These are phyloP conservation scores for Zymoseptoria ardabiliae DNA, from an alignment of 2,329 filamentous ascomycete species.

Conservation along the genomic window DNA sequence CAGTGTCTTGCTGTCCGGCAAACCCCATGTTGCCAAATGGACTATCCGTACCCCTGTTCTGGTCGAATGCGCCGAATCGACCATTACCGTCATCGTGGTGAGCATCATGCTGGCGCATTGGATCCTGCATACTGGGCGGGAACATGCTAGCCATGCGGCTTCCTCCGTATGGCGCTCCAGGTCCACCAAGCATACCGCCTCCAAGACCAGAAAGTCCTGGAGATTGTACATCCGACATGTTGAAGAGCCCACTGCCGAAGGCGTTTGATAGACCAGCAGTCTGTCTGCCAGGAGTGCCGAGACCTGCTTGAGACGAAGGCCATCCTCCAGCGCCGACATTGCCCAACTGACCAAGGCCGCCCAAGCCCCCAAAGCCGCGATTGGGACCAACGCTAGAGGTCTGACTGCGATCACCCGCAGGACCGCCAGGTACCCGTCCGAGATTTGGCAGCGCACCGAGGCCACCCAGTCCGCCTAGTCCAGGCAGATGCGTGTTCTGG, in stretches of 20 bases:
- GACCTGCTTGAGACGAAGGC: conserved; percentile 57
- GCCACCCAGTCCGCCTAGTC: conserved; percentile 28
- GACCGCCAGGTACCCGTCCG: conserved; percentile 38
- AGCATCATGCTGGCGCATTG: conserved; percentile 56
- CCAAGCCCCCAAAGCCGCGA: conserved; percentile 60
- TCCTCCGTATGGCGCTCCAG: conserved; percentile 43
- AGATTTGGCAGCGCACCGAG: conserved; percentile 26
- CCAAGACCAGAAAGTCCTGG: conserved; percentile 61
- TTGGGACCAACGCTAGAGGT: conserved; percentile 76
- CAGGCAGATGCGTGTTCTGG: conserved; percentile 23
- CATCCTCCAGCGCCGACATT: conserved; percentile 53
- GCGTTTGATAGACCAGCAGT: conserved; percentile 43
- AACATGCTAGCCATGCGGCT: conserved; percentile 63
- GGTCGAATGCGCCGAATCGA: conserved; percentile 20
- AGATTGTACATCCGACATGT: conserved; percentile 70
- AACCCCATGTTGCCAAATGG: conserved; percentile 37
- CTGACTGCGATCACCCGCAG: conserved; percentile 83
- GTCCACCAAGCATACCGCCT: conserved; percentile 52
- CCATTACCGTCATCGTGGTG: conserved; percentile 43
- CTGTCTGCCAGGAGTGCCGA: conserved; percentile 65
- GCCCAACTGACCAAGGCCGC: conserved; percentile 40
- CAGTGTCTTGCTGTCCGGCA: conserved; percentile 13
- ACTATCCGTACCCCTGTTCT: conserved; percentile 47
- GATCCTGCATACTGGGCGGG: conserved; percentile 79
- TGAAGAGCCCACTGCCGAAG: conserved; percentile 54